A percentile compares a stretch with the other conserved stretches of the same genome.
Conservation (phyloP, 768 basidiomycete species). For the Psilocybe azurescens region DNA sequence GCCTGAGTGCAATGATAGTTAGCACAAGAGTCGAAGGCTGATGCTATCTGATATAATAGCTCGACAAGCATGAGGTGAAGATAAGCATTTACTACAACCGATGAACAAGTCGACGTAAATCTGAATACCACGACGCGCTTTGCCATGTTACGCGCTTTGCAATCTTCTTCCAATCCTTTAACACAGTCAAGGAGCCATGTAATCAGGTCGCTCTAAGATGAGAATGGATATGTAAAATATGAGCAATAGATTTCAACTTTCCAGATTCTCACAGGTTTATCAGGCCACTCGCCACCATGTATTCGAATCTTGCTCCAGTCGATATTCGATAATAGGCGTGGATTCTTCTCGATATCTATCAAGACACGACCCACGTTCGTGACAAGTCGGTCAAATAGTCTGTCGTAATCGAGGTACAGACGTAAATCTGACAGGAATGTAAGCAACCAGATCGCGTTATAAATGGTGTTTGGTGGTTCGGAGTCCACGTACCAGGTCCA, state of each 20-base stretch:
- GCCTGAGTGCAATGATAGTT: too few relatives aligned
- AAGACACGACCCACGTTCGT: conserved; percentile 18
- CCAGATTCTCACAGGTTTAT: conserved; percentile 20
- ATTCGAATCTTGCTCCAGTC: conserved; percentile 24
- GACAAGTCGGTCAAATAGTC: conserved; percentile 21
- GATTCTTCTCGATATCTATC: conserved; percentile 23
- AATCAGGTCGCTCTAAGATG: too few relatives aligned
- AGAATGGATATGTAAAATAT: too few relatives aligned
- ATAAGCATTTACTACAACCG: conserved; percentile 8
- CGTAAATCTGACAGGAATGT: background rate
- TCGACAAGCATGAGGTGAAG: background rate
- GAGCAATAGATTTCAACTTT: too few relatives aligned
- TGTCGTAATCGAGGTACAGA: background rate
- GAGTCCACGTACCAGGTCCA: too few relatives aligned
- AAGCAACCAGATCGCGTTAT: background rate
- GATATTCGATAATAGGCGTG: conserved; percentile 31
- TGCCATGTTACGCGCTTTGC: too few relatives aligned
- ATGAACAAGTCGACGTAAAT: too few relatives aligned
- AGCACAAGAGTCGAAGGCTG: too few relatives aligned
- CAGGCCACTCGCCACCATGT: conserved; percentile 18
- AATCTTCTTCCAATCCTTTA: too few relatives aligned
- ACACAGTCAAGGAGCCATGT: too few relatives aligned
- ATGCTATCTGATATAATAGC: background rate
- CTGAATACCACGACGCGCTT: too few relatives aligned
- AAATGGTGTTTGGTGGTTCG: too few relatives aligned